Conservation (phyloP, 495 filamentous ascomycete genomes). For the Talaromyces nanjingensis region DNA sequence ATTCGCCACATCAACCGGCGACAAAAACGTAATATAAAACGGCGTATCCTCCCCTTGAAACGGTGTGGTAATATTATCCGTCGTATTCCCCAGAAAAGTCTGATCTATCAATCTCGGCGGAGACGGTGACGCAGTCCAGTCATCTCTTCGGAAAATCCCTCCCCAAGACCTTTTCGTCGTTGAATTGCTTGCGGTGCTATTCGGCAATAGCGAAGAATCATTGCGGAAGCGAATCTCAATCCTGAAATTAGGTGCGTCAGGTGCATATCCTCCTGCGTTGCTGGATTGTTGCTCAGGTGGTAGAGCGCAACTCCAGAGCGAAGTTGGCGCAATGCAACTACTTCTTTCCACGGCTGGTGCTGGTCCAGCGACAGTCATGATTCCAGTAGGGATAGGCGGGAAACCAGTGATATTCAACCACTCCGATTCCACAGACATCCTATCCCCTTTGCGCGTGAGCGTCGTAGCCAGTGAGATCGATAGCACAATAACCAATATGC, state of each 20-base stretch:
- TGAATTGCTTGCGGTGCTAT: constrained; percentile 27
- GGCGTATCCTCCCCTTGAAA: constrained; percentile 46
- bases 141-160: constrained; percentile 9
- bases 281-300: constrained; percentile 65
- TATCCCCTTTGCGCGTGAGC: constrained; percentile 43
- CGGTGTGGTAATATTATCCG: constrained; percentile 59
- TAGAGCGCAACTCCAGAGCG: constrained; percentile 75
- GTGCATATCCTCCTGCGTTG: constrained; percentile 46
- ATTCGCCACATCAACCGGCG: constrained; percentile 19
- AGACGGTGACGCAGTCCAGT: constrained; percentile 43
- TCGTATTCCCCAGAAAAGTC: constrained; percentile 74
- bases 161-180: constrained; percentile 12
- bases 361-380: constrained; percentile 66
- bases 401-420: constrained; percentile 84
- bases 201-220: constrained; percentile 38
- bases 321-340: constrained; percentile 60
- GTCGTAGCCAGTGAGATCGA: constrained; percentile 54
- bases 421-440: constrained; percentile 40
- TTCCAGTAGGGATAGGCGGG: constrained; percentile 77
- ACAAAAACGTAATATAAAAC: constrained; percentile 42
- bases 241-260: constrained; percentile 67
- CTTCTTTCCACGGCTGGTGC: constrained; percentile 48
- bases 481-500: constrained; percentile 53
- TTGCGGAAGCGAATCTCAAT: constrained; percentile 77
- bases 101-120: constrained; percentile 64